phyloP scores from a whole-genome alignment of 495 filamentous ascomycete species.

The Opeltia flavorubescens region DNA sequence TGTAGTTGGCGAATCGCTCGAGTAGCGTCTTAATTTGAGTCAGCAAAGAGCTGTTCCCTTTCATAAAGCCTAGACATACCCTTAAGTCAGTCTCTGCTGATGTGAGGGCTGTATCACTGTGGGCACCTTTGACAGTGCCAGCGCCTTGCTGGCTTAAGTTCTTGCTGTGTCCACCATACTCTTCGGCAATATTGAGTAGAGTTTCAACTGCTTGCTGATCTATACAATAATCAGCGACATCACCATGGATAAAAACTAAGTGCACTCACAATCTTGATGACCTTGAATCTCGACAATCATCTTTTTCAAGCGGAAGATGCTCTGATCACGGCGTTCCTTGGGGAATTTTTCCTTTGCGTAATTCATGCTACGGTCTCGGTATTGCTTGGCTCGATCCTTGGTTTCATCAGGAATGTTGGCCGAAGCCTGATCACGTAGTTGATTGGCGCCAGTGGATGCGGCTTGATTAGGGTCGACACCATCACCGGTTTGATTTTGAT shows the following conservation, averaged over 20 bases:
- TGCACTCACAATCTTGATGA: constrained; percentile 64
- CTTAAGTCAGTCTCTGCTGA: constrained; percentile 69
- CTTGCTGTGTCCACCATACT: constrained; percentile 67
- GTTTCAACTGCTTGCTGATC: constrained; percentile 80
- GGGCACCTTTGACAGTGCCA: constrained; percentile 55
- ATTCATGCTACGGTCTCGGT: constrained; percentile 43
- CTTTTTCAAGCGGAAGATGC: constrained; percentile 89
- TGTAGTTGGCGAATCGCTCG: constrained; percentile 92
- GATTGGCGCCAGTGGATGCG: constrained; percentile 30
- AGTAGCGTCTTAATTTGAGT: constrained; percentile 55
- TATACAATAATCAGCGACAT: constrained; percentile 17
- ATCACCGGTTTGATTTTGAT: constrained; percentile 27
- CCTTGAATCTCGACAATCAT: constrained; percentile 93
- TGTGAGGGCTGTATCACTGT: constrained; percentile 42
- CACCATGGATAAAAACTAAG: not conserved
- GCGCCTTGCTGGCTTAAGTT: constrained; percentile 45
- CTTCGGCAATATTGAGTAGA: constrained; percentile 67
- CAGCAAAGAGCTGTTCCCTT: constrained; percentile 26
- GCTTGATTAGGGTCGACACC: constrained; percentile 44
- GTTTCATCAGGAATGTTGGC: constrained; percentile 46
- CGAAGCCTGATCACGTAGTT: constrained; percentile 33
- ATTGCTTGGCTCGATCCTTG: constrained; percentile 42
- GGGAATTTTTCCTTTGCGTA: constrained; percentile 79
- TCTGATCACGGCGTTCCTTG: constrained; percentile 85
- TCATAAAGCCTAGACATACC: constrained; percentile 32